Evolutionary conservation across 345 rosid genomes (phyloP), one percentile per base, ranked within the genome.

Genomic region (Balakata baccata): DNA sequence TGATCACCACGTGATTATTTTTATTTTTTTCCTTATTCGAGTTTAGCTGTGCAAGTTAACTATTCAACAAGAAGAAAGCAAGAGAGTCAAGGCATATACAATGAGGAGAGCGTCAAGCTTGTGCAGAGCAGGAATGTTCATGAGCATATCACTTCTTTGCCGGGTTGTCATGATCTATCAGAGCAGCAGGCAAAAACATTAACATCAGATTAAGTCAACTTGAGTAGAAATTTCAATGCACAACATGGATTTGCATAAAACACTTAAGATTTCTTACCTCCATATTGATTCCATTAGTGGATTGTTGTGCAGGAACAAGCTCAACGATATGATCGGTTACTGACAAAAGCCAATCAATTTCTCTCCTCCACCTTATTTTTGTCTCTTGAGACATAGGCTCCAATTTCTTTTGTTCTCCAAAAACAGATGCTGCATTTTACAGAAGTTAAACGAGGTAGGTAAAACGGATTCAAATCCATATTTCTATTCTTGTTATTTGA

Each of bases 91-190:
- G 25, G 20, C 59, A 82, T 93, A 78, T 78, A 95, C 99, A 7
- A 91, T 79, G 58, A 92, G 96, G 89, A 95, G 88, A 34, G 92
- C 84, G 58, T 92, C 99, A 3, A 93, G 98, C 84, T 90, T 93
- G 54, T 92, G 86, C 68, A 95, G 79, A 7, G 94, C 97, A 6
- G 99, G 98, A 39, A 95, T 88, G 77, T 93, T 89, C 88, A 92
- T 85, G 3, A 81, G 90, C 68, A 95, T 87, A 84, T 95, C 98
- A 22, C 77, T 85, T 85, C 99, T 84, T 81, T 95, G 97, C 78
- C 81, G 81, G 18, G 97, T 92, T 53, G 87, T 85, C 99, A 95
- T 95, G 69, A 95, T 85, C 99, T 95, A 69, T 75, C 45, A 74
- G 75, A 61, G 54, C 23, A 60, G 58, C 18, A 64, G 52, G 39